Evolutionary conservation across 73 alveolate species (phyloP).

Genomic region (Durusdinium trenchii): DNA sequence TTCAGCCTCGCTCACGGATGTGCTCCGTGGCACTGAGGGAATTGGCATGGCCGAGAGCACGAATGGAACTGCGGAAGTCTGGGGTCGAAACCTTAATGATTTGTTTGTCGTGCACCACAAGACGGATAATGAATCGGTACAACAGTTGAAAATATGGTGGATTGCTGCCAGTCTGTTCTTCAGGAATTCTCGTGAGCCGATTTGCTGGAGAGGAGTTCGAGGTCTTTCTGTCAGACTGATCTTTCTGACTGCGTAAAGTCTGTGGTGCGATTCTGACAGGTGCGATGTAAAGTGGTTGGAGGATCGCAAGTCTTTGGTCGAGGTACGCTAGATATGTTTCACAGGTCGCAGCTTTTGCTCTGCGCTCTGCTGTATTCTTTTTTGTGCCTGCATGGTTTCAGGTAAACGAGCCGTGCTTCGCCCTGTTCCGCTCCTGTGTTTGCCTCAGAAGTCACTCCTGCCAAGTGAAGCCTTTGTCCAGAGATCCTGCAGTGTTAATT

Average conservation of each 20-base stretch:
- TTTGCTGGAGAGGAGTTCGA: conserved; percentile 91
- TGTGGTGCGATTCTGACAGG: not conserved
- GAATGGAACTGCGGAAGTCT: conserved; percentile 75
- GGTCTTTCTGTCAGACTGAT: not conserved
- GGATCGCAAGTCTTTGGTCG: conserved; percentile 33
- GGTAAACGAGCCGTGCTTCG: conserved; percentile 67
- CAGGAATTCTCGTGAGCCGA: conserved; percentile 64
- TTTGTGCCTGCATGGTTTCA: too few relatives aligned
- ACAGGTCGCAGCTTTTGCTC: conserved; percentile 21
- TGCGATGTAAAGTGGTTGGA: conserved; percentile 87
- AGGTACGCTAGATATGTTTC: conserved; percentile 44
- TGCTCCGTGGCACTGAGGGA: too few relatives aligned
- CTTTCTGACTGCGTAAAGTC: not conserved
- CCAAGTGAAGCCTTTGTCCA: too few relatives aligned
- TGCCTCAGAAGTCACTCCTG: not conserved
- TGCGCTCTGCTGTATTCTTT: not conserved
- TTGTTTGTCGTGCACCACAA: too few relatives aligned
- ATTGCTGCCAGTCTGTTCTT: too few relatives aligned
- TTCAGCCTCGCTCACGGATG: not conserved
- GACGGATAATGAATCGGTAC: too few relatives aligned
- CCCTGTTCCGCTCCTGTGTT: conserved; percentile 45
- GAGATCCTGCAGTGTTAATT: too few relatives aligned
- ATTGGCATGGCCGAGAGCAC: conserved; percentile 44
- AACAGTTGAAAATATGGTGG: too few relatives aligned
- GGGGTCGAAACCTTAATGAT: conserved; percentile 24